Conservation (phyloP, 306 rosid genomes). For the Pyrus betulifolia region DNA sequence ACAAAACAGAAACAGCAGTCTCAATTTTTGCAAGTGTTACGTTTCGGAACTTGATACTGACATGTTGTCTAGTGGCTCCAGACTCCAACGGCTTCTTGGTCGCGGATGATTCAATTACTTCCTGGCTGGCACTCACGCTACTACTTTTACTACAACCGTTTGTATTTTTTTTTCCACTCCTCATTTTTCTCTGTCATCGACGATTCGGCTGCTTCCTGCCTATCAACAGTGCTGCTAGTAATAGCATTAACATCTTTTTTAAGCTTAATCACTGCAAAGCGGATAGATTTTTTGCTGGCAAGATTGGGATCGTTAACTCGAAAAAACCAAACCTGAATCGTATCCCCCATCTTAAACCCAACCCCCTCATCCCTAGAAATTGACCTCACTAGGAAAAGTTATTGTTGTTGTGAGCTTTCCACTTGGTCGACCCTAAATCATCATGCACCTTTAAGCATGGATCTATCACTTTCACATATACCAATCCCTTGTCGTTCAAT, state of each 20-base stretch:
- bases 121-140: background rate
- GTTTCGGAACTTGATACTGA: background rate
- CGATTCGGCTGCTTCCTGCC: background rate
- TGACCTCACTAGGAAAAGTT: no score
- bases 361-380: no score
- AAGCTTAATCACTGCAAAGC: background rate
- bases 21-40: background rate
- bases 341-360: no score
- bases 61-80: no score
- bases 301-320: background rate
- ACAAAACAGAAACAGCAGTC: background rate
- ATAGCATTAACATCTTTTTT: background rate
- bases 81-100: background rate
- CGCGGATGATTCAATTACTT: background rate
- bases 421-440: background rate
- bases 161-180: background rate
- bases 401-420: background rate
- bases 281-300: background rate
- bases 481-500: background rate
- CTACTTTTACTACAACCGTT: background rate
- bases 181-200: background rate
- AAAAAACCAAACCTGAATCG: background rate
- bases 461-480: background rate
- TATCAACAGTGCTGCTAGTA: background rate
- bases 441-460: background rate